phyloP scores from a whole-genome alignment of 2,329 filamentous ascomycete species.

The Aspergillus sp. region DNA sequence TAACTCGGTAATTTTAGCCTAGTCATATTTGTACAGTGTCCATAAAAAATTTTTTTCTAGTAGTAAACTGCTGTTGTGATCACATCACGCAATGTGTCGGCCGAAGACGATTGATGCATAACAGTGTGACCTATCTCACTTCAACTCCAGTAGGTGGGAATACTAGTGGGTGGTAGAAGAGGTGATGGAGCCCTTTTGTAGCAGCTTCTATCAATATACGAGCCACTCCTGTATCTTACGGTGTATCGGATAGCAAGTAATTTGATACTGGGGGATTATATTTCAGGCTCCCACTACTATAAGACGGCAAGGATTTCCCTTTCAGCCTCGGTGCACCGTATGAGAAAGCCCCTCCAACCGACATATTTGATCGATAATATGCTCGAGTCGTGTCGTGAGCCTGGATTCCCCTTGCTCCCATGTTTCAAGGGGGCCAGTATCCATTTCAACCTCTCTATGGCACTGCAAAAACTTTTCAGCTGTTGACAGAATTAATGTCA shows the following conservation, averaged over 20 bases:
- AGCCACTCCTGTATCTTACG: not conserved
- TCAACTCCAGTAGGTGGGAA: not conserved
- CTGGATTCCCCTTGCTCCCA: constrained; percentile 50
- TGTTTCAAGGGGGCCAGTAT: constrained; percentile 40
- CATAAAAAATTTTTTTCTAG: not conserved
- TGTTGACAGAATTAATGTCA: constrained; percentile 54
- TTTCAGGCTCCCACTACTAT: not conserved
- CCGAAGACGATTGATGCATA: no score
- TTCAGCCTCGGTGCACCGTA: not conserved
- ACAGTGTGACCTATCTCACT: not conserved
- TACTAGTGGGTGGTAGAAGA: not conserved
- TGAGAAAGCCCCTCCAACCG: not conserved
- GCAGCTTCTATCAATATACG: not conserved
- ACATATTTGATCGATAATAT: constrained; percentile 49
- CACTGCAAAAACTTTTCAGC: constrained; percentile 63
- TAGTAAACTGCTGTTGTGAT: not conserved
- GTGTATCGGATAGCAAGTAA: not conserved
- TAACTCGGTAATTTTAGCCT: not conserved
- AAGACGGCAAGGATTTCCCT: not conserved
- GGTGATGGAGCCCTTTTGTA: not conserved
- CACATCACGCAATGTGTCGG: not conserved
- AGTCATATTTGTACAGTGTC: not conserved
- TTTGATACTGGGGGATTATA: not conserved
- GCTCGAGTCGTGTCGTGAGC: constrained; percentile 55
- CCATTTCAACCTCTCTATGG: constrained; percentile 58